Evolutionary conservation across 805 yeast genomes (phyloP).

Genomic region (Wickerhamomyces silvicola): DNA sequence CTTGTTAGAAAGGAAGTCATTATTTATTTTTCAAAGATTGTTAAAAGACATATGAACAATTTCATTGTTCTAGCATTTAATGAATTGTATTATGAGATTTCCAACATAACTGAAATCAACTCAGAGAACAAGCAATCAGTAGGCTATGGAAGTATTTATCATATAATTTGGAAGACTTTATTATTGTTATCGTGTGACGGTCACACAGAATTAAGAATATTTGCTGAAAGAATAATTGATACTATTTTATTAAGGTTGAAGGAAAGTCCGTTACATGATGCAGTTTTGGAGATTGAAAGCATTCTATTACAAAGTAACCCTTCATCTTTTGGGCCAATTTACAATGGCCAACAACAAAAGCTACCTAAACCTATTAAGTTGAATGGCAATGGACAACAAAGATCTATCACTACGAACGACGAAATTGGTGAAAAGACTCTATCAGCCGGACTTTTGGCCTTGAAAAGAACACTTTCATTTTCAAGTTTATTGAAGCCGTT

Average conservation of each 20-base stretch:
- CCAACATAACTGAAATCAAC: slow-evolving; percentile 33
- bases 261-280: slow-evolving; percentile 51
- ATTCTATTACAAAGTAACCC: slow-evolving; percentile 44
- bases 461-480: slow-evolving; percentile 23
- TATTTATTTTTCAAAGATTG: slow-evolving; percentile 69
- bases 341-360: slow-evolving; percentile 30
- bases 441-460: slow-evolving; percentile 10
- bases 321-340: slow-evolving; percentile 8
- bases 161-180: slow-evolving; percentile 83
- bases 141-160: slow-evolving; percentile 81
- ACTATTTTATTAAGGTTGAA: slow-evolving; percentile 54
- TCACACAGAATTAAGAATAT: slow-evolving; percentile 65
- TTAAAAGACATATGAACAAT: slow-evolving; percentile 60
- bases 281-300: slow-evolving; percentile 61
- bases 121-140: slow-evolving; percentile 60
- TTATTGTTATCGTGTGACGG: slow-evolving; percentile 84
- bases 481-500: slow-evolving; percentile 24
- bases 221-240: slow-evolving; percentile 73
- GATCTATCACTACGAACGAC: slow-evolving; percentile 15
- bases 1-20: slow-evolving; percentile 82
- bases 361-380: slow-evolving; percentile 28
- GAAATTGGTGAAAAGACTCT: slow-evolving; percentile 1
- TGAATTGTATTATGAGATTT: slow-evolving; percentile 72
- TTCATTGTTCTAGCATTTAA: slow-evolving; percentile 84
- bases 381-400: slow-evolving; percentile 26